phyloP scores from a whole-genome alignment of 768 basidiomycete genomes.

The Suillus weaverae region DNA sequence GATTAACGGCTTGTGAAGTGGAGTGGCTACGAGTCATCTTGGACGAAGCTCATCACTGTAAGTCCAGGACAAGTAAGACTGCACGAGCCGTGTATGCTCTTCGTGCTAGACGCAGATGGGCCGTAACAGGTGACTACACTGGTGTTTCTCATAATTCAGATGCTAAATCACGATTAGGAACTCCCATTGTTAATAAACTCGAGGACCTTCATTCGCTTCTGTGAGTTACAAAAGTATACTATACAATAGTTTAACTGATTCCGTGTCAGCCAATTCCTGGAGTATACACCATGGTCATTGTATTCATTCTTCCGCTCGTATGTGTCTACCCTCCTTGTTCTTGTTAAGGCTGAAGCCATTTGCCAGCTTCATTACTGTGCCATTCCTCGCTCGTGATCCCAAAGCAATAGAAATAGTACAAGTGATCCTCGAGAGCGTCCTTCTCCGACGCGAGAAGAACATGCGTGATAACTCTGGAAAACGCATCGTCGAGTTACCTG shows the following conservation, averaged over 20 bases:
- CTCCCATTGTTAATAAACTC: conserved; percentile 92
- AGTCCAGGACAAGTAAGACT: conserved; percentile 84
- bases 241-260: conserved; percentile 1
- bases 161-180: conserved; percentile 47
- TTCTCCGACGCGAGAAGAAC: conserved; percentile 89
- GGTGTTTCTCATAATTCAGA: not conserved
- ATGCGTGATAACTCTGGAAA: conserved; percentile 88
- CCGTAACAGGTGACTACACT: conserved; percentile 66
- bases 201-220: conserved; percentile 89
- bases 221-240: conserved; percentile 32
- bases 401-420: conserved; percentile 95
- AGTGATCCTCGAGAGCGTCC: conserved; percentile 84
- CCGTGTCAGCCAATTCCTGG: conserved; percentile 66
- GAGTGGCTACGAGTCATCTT: conserved; percentile 82
- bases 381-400: conserved; percentile 87
- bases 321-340: conserved; percentile 23
- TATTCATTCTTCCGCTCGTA: conserved; percentile 89
- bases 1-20: conserved; percentile 41
- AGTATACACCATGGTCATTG: conserved; percentile 79
- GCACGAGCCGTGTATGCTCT: conserved; percentile 89
- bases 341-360: conserved; percentile 6
- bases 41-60: conserved; percentile 96
- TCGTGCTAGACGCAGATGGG: conserved; percentile 80
- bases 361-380: conserved; percentile 81
- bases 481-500: conserved; percentile 83